Evolutionary conservation across 2,329 filamentous ascomycete species (phyloP).

Genomic region (Chrysoporthe puriensis): DNA sequence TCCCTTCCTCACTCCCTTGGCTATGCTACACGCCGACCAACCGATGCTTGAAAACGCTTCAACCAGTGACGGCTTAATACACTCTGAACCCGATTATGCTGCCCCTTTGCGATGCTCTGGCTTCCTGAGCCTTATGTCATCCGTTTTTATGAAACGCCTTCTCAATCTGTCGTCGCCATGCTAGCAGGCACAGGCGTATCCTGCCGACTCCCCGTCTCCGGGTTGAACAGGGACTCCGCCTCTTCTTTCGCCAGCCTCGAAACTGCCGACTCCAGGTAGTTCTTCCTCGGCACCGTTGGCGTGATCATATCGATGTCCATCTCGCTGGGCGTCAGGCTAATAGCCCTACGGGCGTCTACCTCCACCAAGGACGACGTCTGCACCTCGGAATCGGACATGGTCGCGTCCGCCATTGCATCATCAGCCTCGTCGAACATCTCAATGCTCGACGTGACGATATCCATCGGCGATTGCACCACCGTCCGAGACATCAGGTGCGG

Average conservation of each 20-base stretch:
- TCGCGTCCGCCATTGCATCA: constrained; percentile 43
- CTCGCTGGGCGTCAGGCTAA: constrained; percentile 35
- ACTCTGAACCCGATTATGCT: background rate
- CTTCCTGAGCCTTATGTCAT: too few species aligned
- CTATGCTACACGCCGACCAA: background rate
- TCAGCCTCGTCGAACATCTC: constrained; percentile 40
- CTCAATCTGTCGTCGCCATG: constrained; percentile 28
- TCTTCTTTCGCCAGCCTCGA: constrained; percentile 31
- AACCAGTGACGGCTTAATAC: background rate
- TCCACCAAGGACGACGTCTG: constrained; percentile 44
- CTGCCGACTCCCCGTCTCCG: constrained; percentile 36
- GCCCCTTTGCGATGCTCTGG: too few species aligned
- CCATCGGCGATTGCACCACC: constrained; percentile 30
- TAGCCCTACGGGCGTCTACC: constrained; percentile 22
- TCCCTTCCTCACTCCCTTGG: background rate
- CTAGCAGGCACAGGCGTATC: constrained; percentile 43
- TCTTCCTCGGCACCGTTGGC: constrained; percentile 39
- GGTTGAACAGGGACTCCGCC: constrained; percentile 36
- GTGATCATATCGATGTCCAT: constrained; percentile 45
- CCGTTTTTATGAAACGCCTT: background rate
- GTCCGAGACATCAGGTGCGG: constrained; percentile 25
- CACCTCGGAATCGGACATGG: constrained; percentile 48
- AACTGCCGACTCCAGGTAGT: background rate
- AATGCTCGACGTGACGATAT: constrained; percentile 47
- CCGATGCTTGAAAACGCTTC: background rate